These are phyloP conservation scores for Lasiodiplodia sp. DNA, from an alignment of 2,329 filamentous ascomycete genomes.

Conservation along the genomic window DNA sequence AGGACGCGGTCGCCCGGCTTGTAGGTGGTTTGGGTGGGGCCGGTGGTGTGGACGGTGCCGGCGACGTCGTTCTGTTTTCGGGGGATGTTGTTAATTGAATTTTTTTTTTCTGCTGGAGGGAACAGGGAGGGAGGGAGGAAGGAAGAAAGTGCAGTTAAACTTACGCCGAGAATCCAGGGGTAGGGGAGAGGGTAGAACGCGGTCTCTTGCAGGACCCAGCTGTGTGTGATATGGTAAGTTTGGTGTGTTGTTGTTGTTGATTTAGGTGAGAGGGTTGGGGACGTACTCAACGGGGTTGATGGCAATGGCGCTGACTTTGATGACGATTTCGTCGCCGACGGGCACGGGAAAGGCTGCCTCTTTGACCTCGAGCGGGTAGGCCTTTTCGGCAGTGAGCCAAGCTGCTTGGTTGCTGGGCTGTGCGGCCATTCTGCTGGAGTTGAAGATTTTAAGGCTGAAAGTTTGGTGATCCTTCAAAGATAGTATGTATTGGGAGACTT, in stretches of 20 bases:
- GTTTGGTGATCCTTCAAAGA: not conserved
- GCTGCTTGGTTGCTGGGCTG: constrained; percentile 15
- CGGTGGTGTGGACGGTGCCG: constrained; percentile 46
- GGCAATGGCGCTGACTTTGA: constrained; percentile 57
- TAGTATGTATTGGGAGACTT: not conserved
- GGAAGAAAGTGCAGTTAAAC: not conserved
- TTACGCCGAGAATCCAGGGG: constrained; percentile 44
- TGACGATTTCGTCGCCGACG: constrained; percentile 55
- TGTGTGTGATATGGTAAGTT: not conserved
- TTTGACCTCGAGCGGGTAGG: constrained; percentile 46
- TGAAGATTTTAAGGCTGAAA: not conserved
- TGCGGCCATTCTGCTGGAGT: not conserved
- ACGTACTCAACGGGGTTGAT: constrained; percentile 57
- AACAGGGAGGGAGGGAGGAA: too few species aligned
- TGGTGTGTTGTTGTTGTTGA: not conserved
- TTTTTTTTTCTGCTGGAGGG: too few species aligned
- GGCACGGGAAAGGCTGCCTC: constrained; percentile 53
- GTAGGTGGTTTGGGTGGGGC: constrained; percentile 28
- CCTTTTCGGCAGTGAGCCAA: constrained; percentile 7
- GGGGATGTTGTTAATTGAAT: too few species aligned
- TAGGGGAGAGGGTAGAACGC: constrained; percentile 41
- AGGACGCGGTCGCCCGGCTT: constrained; percentile 36
- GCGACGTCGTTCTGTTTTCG: constrained; percentile 47
- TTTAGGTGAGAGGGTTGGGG: constrained; percentile 41
- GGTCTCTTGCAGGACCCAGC: constrained; percentile 16